A percentile compares a stretch with the other conserved stretches of the same genome.
These are phyloP conservation scores for Balamuthia mandrillaris DNA, from an alignment of 208 protist genomes.

Conservation along the genomic window DNA sequence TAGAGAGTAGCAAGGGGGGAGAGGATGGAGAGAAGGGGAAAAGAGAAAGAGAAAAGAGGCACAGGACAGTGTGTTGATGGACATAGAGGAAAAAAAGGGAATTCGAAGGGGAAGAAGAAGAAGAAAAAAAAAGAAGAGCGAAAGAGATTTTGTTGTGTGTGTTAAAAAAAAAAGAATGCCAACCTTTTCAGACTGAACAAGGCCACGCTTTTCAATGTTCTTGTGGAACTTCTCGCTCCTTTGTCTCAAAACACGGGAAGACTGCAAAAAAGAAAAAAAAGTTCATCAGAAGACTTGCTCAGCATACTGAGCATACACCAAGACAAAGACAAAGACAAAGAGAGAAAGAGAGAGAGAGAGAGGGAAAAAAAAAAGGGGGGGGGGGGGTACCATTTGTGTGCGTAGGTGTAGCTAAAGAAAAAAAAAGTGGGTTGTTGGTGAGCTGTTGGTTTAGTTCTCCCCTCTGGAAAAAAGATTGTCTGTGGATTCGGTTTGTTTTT, in stretches of 20 bases:
- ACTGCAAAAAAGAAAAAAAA: not conserved
- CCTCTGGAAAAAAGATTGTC: conserved; percentile 79
- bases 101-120: no score
- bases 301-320: no score
- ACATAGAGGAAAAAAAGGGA: not conserved
- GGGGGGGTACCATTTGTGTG: not conserved
- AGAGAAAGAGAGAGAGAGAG: no score
- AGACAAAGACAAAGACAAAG: no score
- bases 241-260: not conserved
- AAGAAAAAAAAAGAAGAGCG: not conserved
- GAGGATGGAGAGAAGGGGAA: not conserved
- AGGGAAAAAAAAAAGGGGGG: no score
- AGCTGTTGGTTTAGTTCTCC: no score
- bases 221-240: conserved; percentile 26
- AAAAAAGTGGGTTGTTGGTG: not conserved
- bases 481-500: conserved; percentile 31
- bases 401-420: no score
- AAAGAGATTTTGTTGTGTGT: no score
- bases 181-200: not conserved
- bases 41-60: not conserved
- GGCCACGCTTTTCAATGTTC: not conserved
- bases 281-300: no score
- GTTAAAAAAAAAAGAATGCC: no score
- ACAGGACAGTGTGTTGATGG: not conserved
- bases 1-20: no score